These are phyloP conservation scores for Colletotrichum coccodes DNA, from an alignment of 2,329 filamentous ascomycete species.

Conservation along the genomic window DNA sequence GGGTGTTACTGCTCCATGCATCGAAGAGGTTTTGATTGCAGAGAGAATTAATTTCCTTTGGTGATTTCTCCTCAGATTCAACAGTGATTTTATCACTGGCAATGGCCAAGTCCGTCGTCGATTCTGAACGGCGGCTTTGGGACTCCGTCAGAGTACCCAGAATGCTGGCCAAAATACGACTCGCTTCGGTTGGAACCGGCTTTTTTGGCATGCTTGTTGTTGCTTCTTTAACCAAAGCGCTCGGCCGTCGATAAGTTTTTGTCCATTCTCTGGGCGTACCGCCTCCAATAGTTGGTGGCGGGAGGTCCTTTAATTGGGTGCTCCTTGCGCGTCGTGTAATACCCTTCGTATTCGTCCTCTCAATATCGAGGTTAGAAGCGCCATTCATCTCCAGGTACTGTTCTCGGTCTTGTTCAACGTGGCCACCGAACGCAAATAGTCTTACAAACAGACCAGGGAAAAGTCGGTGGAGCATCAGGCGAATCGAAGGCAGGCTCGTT, in stretches of 20 bases:
- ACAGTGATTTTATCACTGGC: background rate
- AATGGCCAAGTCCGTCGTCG: too few relatives aligned
- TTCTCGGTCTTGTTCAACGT: slow-evolving; percentile 12
- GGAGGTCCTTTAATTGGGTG: background rate
- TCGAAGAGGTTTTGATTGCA: background rate
- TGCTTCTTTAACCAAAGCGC: background rate
- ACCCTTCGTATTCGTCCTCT: background rate
- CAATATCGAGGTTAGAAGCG: background rate
- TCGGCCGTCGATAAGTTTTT: background rate
- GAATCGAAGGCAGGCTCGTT: slow-evolving; percentile 51
- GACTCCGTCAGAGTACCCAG: background rate
- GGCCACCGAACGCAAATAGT: slow-evolving; percentile 21
- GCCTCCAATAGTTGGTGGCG: slow-evolving; percentile 3
- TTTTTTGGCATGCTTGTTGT: background rate
- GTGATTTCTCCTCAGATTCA: background rate
- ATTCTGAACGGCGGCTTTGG: background rate
- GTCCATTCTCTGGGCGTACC: background rate
- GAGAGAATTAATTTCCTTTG: background rate
- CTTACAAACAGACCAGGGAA: slow-evolving; percentile 3
- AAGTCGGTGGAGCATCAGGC: slow-evolving; percentile 38
- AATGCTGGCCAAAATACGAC: slow-evolving; percentile 16
- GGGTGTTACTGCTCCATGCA: background rate
- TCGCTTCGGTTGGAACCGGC: slow-evolving; percentile 1
- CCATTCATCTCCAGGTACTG: background rate
- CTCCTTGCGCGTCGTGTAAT: background rate